These are phyloP conservation scores for Colletotrichum phormii DNA, from an alignment of 2,329 filamentous ascomycete genomes.

Conservation along the genomic window DNA sequence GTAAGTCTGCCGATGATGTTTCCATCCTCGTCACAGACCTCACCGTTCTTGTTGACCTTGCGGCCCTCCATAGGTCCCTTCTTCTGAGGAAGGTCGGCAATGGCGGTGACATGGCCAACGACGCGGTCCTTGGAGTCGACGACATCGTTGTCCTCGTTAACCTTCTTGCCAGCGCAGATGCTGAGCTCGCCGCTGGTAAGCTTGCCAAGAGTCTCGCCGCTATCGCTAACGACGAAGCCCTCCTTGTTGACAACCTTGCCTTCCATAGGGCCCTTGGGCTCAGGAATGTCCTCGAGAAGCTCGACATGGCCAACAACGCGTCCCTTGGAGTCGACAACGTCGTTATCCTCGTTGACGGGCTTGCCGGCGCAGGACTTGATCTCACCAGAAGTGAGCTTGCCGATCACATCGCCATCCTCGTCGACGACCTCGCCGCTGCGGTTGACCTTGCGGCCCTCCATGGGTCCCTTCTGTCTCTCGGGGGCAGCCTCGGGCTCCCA, in stretches of 20 bases:
- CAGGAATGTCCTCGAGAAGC: constrained; percentile 70
- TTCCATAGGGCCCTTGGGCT: constrained; percentile 61
- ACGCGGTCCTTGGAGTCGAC: constrained; percentile 75
- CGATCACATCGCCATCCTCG: constrained; percentile 70
- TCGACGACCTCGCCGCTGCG: constrained; percentile 71
- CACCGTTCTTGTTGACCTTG: constrained; percentile 68
- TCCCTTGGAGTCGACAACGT: constrained; percentile 77
- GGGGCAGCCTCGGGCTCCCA: constrained; percentile 61
- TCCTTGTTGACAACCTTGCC: constrained; percentile 70
- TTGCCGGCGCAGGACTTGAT: constrained; percentile 73
- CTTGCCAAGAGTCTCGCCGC: constrained; percentile 72
- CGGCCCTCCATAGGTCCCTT: constrained; percentile 65
- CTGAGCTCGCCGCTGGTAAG: constrained; percentile 74
- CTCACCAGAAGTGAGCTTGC: constrained; percentile 75
- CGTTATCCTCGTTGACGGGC: constrained; percentile 77
- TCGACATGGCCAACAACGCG: constrained; percentile 75
- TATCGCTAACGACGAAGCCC: constrained; percentile 68
- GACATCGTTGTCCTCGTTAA: constrained; percentile 78
- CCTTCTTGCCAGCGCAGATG: constrained; percentile 74
- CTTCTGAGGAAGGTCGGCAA: constrained; percentile 68
- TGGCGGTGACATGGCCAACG: constrained; percentile 75
- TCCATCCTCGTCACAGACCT: constrained; percentile 68
- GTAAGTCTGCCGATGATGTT: constrained; percentile 75
- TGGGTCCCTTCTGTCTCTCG: constrained; percentile 63
- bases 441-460: constrained; percentile 67